These are phyloP conservation scores for Clohesyomyces aquaticus DNA, from an alignment of 495 filamentous ascomycete genomes.

Conservation along the genomic window DNA sequence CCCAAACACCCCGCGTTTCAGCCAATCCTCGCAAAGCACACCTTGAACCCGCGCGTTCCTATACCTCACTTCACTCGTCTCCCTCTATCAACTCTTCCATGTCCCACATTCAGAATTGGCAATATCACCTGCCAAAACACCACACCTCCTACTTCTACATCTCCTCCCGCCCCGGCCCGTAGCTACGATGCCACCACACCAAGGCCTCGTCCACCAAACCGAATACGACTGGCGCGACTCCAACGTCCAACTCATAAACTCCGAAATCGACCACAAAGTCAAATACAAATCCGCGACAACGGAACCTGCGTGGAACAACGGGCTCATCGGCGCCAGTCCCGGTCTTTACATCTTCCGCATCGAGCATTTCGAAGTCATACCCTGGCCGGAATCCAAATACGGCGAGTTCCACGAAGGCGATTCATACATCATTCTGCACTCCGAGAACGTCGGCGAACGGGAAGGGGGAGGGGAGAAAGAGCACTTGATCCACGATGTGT, in stretches of 20 bases:
- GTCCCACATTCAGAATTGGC: not conserved
- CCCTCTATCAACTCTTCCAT: not conserved
- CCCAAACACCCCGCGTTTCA: not conserved
- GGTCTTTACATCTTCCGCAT: constrained; percentile 65
- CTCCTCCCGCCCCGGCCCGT: not conserved
- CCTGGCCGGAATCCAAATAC: constrained; percentile 57
- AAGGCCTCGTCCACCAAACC: constrained; percentile 60
- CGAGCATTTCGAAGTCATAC: constrained; percentile 62
- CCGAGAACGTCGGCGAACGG: constrained; percentile 59
- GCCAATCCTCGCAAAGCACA: not conserved
- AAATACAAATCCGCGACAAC: constrained; percentile 64
- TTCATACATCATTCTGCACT: constrained; percentile 64
- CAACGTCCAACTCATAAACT: constrained; percentile 64
- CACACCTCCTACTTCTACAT: not conserved
- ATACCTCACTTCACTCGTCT: not conserved
- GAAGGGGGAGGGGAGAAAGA: not conserved
- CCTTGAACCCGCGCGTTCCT: not conserved
- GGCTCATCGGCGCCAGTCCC: constrained; percentile 49
- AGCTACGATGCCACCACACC: constrained; percentile 57
- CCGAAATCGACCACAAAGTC: constrained; percentile 63
- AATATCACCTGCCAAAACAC: not conserved
- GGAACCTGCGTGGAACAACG: constrained; percentile 66
- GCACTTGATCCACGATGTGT: constrained; percentile 58
- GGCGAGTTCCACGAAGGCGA: constrained; percentile 67
- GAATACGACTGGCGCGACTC: constrained; percentile 66